Conservation (phyloP, 2,329 filamentous ascomycete species). For the Aspergillus cejpii region DNA sequence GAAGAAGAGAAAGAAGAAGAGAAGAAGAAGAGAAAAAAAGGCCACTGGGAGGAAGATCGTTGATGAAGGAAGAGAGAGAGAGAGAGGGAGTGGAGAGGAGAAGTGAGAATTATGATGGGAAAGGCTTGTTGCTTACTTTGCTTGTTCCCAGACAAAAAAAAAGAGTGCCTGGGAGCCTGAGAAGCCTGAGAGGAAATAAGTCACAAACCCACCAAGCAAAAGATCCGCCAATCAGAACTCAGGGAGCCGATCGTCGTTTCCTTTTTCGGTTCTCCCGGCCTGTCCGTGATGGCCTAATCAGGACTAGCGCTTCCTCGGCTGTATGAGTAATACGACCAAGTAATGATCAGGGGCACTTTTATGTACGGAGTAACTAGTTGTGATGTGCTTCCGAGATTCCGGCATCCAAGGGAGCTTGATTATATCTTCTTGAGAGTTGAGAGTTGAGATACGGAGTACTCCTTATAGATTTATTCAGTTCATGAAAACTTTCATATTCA, state of each 20-base stretch:
- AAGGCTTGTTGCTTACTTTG: neutral
- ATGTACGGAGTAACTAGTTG: too few relatives aligned
- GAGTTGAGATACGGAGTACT: too few relatives aligned
- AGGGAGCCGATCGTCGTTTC: conserved; percentile 10
- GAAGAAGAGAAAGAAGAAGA: conserved; percentile 24
- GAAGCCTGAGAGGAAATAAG: too few relatives aligned
- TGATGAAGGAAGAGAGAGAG: conserved; percentile 14
- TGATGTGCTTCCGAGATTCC: conserved; percentile 13
- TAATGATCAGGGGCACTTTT: conserved; percentile 18
- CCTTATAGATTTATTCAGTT: too few relatives aligned
- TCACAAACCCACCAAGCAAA: too few relatives aligned
- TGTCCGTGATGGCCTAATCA: conserved; percentile 20
- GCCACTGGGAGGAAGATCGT: too few relatives aligned
- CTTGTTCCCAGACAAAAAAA: conserved; percentile 2
- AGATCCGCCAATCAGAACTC: too few relatives aligned
- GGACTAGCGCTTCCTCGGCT: conserved; percentile 21
- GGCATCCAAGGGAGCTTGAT: neutral
- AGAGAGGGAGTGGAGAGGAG: conserved; percentile 24
- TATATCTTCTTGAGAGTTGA: too few relatives aligned
- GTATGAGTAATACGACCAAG: conserved; percentile 10
- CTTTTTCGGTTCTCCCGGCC: conserved; percentile 19
- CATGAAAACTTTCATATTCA: too few relatives aligned
- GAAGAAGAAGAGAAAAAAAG: conserved; percentile 69
- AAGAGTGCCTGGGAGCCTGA: too few relatives aligned
- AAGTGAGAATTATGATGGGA: conserved; percentile 12